These are phyloP conservation scores for Trichoderma parareesei DNA, from an alignment of 495 filamentous ascomycete genomes.

Conservation along the genomic window DNA sequence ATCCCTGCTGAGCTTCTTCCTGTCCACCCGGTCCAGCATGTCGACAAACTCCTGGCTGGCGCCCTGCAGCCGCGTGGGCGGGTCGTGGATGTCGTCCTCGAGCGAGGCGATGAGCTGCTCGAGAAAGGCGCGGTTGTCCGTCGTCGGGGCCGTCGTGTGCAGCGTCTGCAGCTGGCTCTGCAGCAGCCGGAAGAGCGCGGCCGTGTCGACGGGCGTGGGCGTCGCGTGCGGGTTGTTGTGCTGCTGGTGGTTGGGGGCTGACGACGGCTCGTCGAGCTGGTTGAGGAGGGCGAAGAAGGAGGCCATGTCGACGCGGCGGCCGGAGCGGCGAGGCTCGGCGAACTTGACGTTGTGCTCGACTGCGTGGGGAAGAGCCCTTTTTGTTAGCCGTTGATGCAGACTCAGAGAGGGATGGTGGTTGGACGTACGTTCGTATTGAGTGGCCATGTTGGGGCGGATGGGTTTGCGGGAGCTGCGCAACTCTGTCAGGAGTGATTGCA, in stretches of 20 bases:
- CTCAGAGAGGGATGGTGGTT: background rate
- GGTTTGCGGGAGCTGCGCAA: background rate
- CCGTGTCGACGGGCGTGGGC: conserved; percentile 65
- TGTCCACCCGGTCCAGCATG: conserved; percentile 69
- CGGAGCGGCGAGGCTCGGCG: conserved; percentile 30
- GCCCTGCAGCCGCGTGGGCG: conserved; percentile 61
- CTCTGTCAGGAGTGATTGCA: too few relatives aligned
- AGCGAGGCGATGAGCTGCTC: conserved; percentile 54
- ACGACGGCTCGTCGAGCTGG: conserved; percentile 47
- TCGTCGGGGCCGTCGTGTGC: conserved; percentile 38
- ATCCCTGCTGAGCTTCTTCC: conserved; percentile 52
- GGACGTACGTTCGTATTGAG: conserved; percentile 13
- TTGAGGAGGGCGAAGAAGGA: conserved; percentile 76
- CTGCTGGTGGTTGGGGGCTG: too few relatives aligned
- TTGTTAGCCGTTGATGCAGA: background rate
- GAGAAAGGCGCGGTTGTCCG: conserved; percentile 56
- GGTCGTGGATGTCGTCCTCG: conserved; percentile 53
- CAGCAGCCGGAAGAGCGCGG: conserved; percentile 49
- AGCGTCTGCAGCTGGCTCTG: conserved; percentile 42
- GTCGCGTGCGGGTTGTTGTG: conserved; percentile 54
- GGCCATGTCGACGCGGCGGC: conserved; percentile 72
- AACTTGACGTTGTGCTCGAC: conserved; percentile 75
- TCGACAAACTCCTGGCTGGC: conserved; percentile 77
- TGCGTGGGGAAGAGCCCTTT: conserved; percentile 23
- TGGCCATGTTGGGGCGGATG: conserved; percentile 11